Evolutionary conservation across 495 filamentous ascomycete genomes (phyloP), one percentile per base, ranked within the genome.

Genomic region (Penicillium odoratum): DNA sequence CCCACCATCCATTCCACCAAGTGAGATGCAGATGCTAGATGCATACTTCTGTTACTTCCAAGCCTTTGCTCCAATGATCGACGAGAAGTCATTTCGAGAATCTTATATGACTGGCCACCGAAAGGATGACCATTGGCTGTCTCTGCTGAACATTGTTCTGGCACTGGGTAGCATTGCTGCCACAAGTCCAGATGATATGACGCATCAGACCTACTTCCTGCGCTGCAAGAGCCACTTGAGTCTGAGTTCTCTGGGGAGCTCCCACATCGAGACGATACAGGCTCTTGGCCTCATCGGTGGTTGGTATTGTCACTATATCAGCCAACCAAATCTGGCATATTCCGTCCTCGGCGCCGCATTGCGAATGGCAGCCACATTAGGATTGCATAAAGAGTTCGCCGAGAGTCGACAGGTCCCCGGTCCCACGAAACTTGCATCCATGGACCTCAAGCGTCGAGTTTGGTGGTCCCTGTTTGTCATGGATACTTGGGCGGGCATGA

Each of bases 391-490:
- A 53, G 89, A 93, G 70, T 85, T 85, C 59, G 58, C 65, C 0
- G 66, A 74, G 26, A 74, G 75, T 7, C 59, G 76, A 0, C 79
- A 83, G 7, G 76, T 52, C 1, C 57, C 66, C 0, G 65, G 79
- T 34, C 67, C 66, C 8, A 59, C 69, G 8, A 74, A 61, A 18
- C 10, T 65, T 13, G 61, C 69, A 16, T 70, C 71, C 0, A 59
- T 71, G 48, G 88, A 91, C 60, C 83, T 87, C 16, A 81, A 87
- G 57, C 72, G 89, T 48, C 77, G 88, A 42, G 87, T 89, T 29
- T 93, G 89, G 89, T 93, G 89, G 89, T 87, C 83, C 40, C 71
- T 92, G 51, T 88, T 89, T 73, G 90, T 86, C 72, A 78, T 93
- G 56, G 89, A 93, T 72, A 88, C 88, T 1, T 93, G 88, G 87